Conservation (phyloP, 2,329 filamentous ascomycete genomes). For the Ceratocystis alfenasii region DNA sequence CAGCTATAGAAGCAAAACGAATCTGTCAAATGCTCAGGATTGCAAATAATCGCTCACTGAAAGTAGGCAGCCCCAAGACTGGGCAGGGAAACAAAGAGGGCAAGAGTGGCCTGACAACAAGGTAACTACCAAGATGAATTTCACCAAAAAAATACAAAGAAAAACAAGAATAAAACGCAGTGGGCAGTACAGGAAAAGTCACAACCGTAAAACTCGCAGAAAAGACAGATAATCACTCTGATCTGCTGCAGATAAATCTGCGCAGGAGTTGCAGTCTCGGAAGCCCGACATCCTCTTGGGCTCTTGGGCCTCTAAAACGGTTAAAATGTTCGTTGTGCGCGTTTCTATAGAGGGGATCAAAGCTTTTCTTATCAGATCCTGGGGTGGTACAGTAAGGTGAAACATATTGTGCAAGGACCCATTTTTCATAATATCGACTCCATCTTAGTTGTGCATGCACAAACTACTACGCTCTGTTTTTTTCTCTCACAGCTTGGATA, state of each 20-base stretch:
- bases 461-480: not conserved
- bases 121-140: not conserved
- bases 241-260: not conserved
- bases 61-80: not conserved
- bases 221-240: not conserved
- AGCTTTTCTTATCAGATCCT: conserved; percentile 13
- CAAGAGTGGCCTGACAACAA: not conserved
- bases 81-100: not conserved
- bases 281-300: not conserved
- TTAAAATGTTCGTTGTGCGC: not conserved
- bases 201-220: not conserved
- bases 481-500: conserved; percentile 28
- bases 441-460: not conserved
- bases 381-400: not conserved
- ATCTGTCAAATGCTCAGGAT: too few relatives aligned
- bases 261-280: not conserved
- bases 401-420: not conserved
- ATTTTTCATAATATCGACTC: not conserved
- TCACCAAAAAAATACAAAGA: not conserved
- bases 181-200: not conserved
- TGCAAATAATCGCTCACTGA: not conserved
- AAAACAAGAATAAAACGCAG: not conserved
- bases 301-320: not conserved
- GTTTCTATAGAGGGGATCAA: not conserved
- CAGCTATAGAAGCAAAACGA: not conserved